Base-by-base conservation (phyloP, 805 yeast genomes). In the Zygosaccharomyces gambellarensis region DNA sequence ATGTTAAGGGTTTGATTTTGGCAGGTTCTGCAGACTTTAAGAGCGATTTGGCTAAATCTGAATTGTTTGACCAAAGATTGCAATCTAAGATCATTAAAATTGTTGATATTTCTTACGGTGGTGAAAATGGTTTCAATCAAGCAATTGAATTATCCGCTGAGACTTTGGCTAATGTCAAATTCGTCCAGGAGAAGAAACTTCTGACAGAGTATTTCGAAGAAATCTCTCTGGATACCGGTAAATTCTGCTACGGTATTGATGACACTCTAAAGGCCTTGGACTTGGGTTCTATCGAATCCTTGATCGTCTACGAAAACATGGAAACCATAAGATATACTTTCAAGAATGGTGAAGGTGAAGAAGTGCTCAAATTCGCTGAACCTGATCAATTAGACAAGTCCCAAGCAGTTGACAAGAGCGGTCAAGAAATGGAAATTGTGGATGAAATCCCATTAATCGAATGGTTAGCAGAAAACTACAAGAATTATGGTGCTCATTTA, bases 11-110 rank as follows among this genome's bases (percentile, higher is more conserved):
- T 53, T 77, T 94, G 62, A 92, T 94, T 58, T 79, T 94, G 65
- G 99, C 99, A 36, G 99, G 99, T 82, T 86, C 96, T 49, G 99
- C 99, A 45, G 99, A 95, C 73, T 94, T 94, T 81, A 94, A 94
- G 74, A 94, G 84, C 54, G 99, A 92, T 72, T 80, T 94, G 69
- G 81, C 87, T 50, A 88, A 83, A 70, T 88, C 97, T 39, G 99
- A 94, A 68, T 73, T 94, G 75, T 92, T 94, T 68, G 99, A 94
- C 71, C 75, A 73, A 60, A 88, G 99, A 75, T 78, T 94, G 65
- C 87, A 79, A 60, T 84, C 86, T 45, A 90, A 90, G 72, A 83
- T 94, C 62, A 79, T 94, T 54, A 88, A 90, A 71, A 80, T 90
- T 67, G 99, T 95, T 49, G 99, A 94, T 76, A 87, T 94, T 49